Evolutionary conservation across 805 yeast species (phyloP).

Genomic region (Candida silvatica): DNA sequence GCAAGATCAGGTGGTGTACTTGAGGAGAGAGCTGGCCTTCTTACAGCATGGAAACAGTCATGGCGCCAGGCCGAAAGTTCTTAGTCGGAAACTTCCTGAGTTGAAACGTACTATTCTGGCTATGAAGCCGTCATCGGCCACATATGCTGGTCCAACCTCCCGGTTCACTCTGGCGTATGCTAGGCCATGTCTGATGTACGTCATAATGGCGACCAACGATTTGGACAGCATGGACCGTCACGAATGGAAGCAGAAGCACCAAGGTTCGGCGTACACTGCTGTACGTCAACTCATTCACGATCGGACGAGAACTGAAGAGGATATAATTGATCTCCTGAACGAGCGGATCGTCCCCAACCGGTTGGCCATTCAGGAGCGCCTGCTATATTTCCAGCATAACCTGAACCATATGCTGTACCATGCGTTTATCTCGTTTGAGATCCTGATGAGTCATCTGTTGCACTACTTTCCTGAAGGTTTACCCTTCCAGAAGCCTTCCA

Average conservation of each 20-base stretch:
- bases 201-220: not conserved
- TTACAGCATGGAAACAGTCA: not conserved
- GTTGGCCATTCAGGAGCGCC: conserved; percentile 15
- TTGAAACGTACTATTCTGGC: not conserved
- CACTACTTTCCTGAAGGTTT: too few relatives aligned
- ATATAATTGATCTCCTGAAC: not conserved
- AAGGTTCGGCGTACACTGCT: not conserved
- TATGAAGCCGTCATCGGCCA: conserved; percentile 1
- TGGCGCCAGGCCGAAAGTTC: not conserved
- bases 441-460: not conserved
- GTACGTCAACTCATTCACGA: too few relatives aligned
- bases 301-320: not conserved
- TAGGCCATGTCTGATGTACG: not conserved
- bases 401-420: conserved; percentile 6
- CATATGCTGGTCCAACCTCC: conserved; percentile 1
- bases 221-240: not conserved
- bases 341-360: conserved; percentile 6
- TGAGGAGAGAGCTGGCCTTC: not conserved
- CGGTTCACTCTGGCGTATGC: not conserved
- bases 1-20: not conserved
- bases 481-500: not conserved
- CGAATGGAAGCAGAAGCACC: not conserved
- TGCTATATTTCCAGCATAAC: conserved; percentile 10
- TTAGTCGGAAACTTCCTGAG: not conserved
- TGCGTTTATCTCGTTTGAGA: conserved; percentile 1